Base-by-base conservation (phyloP, 495 filamentous ascomycete genomes). In the Cudoniella acicularis region DNA sequence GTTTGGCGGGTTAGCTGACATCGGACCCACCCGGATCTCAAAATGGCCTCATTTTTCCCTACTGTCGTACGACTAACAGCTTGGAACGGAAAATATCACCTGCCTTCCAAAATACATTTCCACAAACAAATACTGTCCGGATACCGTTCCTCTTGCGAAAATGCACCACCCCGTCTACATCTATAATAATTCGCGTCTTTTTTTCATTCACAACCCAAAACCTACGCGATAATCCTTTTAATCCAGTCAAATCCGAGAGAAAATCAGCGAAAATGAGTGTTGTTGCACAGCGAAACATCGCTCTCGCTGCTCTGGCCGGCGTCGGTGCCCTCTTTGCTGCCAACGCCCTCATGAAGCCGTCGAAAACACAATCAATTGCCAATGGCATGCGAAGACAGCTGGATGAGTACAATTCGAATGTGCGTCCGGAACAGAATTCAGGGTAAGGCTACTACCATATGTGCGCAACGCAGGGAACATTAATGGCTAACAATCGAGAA, bases 321-420 rank as follows among this genome's bases (percentile, higher is more conserved):
- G 36, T 58, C 16, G 56, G 56, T 17, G 40, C 49, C 23, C 3
- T 51, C 9, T 24, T 22, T 18, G 48, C 56, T 17, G 30, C 47
- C 20, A 58, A 51, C 24, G 11, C 46, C 17, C 22, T 51, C 42
- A 9, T 23, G 2, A 52, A 51, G 20, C 56, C 56, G n/a, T 42
- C 47, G 6, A 58, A 51, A 18, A 51, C 46, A 8, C 43, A 50
- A 9, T 18, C 42, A 16, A 58, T 57, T 17, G 54, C 54, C 6
- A 41, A 36, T 27, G 22, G 13, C 24, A 57, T 57, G 54, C 27
- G 54, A 18, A 57, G 20, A 22, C 54, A 57, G 18, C 17, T 57
- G 52, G 52, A 55, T 25, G 54, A 57, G 1, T 41, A 51, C 22
- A 57, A 49, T 49, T 3, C 11, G 9, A 23, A 22, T 50, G 13